Conservation (phyloP, 2,329 filamentous ascomycete species). For the Neoascochyta sp. region DNA sequence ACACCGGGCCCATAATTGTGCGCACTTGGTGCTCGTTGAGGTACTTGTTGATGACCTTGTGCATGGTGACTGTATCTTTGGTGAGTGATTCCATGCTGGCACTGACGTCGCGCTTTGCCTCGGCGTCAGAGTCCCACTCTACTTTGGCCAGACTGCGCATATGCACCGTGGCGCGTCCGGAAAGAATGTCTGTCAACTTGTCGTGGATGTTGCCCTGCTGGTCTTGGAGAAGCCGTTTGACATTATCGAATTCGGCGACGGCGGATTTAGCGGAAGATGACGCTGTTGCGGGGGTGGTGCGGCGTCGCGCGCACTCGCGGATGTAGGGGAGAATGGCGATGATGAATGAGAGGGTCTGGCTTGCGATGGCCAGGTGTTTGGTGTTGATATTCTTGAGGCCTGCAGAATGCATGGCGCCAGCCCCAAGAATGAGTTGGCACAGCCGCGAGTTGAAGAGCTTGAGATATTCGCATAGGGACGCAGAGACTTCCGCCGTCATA, state of each 20-base stretch:
- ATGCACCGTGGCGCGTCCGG: slow-evolving; percentile 67
- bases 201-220: slow-evolving; percentile 89
- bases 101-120: slow-evolving; percentile 49
- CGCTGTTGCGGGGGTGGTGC: slow-evolving; percentile 44
- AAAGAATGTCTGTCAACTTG: slow-evolving; percentile 92
- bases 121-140: slow-evolving; percentile 61
- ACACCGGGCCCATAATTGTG: slow-evolving; percentile 84
- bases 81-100: slow-evolving; percentile 81
- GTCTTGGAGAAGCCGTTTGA: slow-evolving; percentile 77
- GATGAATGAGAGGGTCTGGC: slow-evolving; percentile 83
- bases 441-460: slow-evolving; percentile 94
- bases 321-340: slow-evolving; percentile 84
- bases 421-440: slow-evolving; percentile 93
- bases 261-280: slow-evolving; percentile 41
- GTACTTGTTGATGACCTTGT: slow-evolving; percentile 79
- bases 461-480: slow-evolving; percentile 76
- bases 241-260: slow-evolving; percentile 82
- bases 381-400: slow-evolving; percentile 89
- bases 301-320: slow-evolving; percentile 83
- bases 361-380: slow-evolving; percentile 87
- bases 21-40: slow-evolving; percentile 71
- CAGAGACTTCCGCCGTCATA: slow-evolving; percentile 79
- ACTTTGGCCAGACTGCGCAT: slow-evolving; percentile 71
- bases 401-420: slow-evolving; percentile 82
- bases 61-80: slow-evolving; percentile 80